Evolutionary conservation across 768 basidiomycete species (phyloP).

Genomic region (Leccinum disarticulatum): DNA sequence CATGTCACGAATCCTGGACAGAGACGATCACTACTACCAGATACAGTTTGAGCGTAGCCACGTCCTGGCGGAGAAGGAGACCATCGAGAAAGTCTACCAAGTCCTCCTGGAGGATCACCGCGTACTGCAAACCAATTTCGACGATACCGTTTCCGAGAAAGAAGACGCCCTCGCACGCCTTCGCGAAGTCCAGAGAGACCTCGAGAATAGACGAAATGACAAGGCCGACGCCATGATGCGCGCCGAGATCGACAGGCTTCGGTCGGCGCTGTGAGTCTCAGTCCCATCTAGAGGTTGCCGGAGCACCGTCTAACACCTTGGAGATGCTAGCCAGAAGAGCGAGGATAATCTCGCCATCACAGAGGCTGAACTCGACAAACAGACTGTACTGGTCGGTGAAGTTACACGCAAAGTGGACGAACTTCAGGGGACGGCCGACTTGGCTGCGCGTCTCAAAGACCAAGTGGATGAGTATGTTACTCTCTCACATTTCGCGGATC

Average conservation of each 20-base stretch:
- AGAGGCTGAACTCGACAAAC: conserved; percentile 83
- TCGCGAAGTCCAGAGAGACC: conserved; percentile 57
- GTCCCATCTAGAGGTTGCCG: neutral
- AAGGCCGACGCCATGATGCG: conserved; percentile 77
- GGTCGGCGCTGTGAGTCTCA: conserved; percentile 76
- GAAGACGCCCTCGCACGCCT: conserved; percentile 69
- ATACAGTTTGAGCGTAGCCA: conserved; percentile 80
- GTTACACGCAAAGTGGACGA: conserved; percentile 81
- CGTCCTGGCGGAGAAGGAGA: conserved; percentile 81
- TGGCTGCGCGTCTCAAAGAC: conserved; percentile 81
- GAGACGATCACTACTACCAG: conserved; percentile 87
- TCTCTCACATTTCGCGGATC: neutral
- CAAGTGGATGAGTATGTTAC: conserved; percentile 82
- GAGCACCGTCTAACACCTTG: conserved; percentile 25
- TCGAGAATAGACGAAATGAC: conserved; percentile 60
- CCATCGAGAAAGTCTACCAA: conserved; percentile 80
- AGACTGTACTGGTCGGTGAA: conserved; percentile 64
- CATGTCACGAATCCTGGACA: conserved; percentile 30
- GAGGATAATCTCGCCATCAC: conserved; percentile 86
- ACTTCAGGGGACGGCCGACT: conserved; percentile 72
- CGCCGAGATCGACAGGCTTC: conserved; percentile 78
- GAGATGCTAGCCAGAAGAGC: conserved; percentile 76
- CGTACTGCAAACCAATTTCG: conserved; percentile 68
- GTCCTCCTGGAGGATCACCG: conserved; percentile 74
- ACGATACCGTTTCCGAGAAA: conserved; percentile 76